Percentiles rank a stretch among this genome's conserved stretches.
Conservation (phyloP, 108 stramenopile genomes). For the Pseudonitzschia multiseries region DNA sequence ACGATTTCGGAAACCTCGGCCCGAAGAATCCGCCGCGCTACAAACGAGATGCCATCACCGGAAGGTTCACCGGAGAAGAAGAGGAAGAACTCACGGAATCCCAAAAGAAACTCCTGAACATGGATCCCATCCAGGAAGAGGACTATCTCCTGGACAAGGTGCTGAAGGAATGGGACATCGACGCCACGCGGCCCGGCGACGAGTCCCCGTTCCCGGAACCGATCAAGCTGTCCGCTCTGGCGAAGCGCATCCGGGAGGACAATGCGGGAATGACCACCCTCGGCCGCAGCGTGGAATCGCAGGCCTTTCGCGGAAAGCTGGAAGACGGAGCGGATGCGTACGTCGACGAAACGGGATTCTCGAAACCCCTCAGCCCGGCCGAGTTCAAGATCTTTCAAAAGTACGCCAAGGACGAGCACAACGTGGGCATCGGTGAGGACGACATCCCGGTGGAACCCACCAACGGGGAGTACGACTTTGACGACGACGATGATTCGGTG, state of each 20-base stretch:
- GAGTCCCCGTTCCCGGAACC: slow-evolving; percentile 17
- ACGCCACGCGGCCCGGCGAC: slow-evolving; percentile 13
- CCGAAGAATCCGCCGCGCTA: slow-evolving; percentile 62
- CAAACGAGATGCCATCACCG: slow-evolving; percentile 73
- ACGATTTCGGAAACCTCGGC: slow-evolving; percentile 46
- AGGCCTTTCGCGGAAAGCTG: slow-evolving; percentile 22
- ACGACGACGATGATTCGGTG: slow-evolving; percentile 15
- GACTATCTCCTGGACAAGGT: slow-evolving; percentile 38
- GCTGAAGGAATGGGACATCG: slow-evolving; percentile 38
- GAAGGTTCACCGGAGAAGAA: slow-evolving; percentile 72
- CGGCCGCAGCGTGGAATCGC: slow-evolving; percentile 61
- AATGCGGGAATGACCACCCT: slow-evolving; percentile 68
- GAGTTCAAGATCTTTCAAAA: slow-evolving; percentile 62
- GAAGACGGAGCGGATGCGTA: slow-evolving; percentile 36
- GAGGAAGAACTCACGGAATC: slow-evolving; percentile 53
- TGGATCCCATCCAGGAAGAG: slow-evolving; percentile 53
- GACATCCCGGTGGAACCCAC: slow-evolving; percentile 49
- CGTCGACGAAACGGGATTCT: slow-evolving; percentile 36
- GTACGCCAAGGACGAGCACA: slow-evolving; percentile 55
- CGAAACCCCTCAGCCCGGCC: slow-evolving; percentile 48
- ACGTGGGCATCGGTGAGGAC: slow-evolving; percentile 49
- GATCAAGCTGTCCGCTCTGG: slow-evolving; percentile 40
- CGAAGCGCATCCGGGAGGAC: slow-evolving; percentile 60
- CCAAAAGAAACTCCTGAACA: slow-evolving; percentile 52
- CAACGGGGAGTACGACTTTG: slow-evolving; percentile 1